Percentiles rank a stretch among this genome's conserved stretches.
These are phyloP conservation scores for Penicillium sp. DNA, from an alignment of 2,329 filamentous ascomycete genomes.

Conservation along the genomic window DNA sequence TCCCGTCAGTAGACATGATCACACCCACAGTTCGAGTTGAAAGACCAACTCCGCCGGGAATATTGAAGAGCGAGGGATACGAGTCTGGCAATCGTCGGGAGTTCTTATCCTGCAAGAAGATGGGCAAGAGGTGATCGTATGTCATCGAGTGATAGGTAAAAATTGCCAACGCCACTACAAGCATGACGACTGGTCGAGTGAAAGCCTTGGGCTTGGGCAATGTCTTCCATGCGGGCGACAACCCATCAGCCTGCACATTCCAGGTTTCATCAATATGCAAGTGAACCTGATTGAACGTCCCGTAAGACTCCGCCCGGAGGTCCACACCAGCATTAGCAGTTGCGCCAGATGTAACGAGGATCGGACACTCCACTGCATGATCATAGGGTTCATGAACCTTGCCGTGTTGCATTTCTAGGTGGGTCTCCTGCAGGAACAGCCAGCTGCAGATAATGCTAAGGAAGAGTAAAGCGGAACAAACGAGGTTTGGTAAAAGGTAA, in stretches of 20 bases:
- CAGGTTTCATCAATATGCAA: slow-evolving; percentile 55
- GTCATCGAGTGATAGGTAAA: slow-evolving; percentile 97
- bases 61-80: slow-evolving; percentile 51
- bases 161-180: slow-evolving; percentile 79
- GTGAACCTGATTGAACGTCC: slow-evolving; percentile 64
- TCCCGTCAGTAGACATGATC: slow-evolving; percentile 67
- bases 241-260: slow-evolving; percentile 51
- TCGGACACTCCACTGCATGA: slow-evolving; percentile 64
- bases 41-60: slow-evolving; percentile 64
- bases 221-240: slow-evolving; percentile 41
- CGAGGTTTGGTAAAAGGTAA: slow-evolving; percentile 83
- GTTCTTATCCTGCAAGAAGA: slow-evolving; percentile 77
- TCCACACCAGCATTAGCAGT: slow-evolving; percentile 72
- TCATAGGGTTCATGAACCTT: slow-evolving; percentile 41
- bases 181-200: slow-evolving; percentile 66
- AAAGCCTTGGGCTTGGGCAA: slow-evolving; percentile 49
- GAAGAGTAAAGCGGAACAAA: slow-evolving; percentile 74
- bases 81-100: slow-evolving; percentile 32
- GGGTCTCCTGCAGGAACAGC: slow-evolving; percentile 80
- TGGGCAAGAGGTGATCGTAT: slow-evolving; percentile 86
- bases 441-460: slow-evolving; percentile 79
- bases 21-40: slow-evolving; percentile 65
- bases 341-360: slow-evolving; percentile 72
- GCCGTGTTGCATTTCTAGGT: slow-evolving; percentile 72
- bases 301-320: slow-evolving; percentile 74